Evolutionary conservation across 2,329 filamentous ascomycete genomes (phyloP).

Genomic region (Penicillium sp.): DNA sequence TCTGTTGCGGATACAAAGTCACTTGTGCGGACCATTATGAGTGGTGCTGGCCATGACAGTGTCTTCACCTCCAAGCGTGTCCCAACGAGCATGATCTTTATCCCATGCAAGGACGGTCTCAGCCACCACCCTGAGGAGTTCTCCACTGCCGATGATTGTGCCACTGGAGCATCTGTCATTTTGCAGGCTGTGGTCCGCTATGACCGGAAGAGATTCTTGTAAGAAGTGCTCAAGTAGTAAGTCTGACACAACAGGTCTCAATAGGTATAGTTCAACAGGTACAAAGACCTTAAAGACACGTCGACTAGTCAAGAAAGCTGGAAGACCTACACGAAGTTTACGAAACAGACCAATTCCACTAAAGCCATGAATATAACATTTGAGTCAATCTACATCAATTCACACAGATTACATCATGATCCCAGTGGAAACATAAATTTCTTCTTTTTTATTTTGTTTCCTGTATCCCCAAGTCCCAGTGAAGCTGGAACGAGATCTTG

Average conservation of each 20-base stretch:
- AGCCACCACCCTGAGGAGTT: constrained; percentile 59
- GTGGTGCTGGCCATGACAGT: constrained; percentile 58
- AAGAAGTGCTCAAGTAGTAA: neutral
- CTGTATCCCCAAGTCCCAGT: constrained; percentile 19
- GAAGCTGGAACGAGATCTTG: constrained; percentile 12
- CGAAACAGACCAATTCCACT: neutral
- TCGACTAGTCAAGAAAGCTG: neutral
- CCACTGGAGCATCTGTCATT: constrained; percentile 43
- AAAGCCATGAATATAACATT: neutral
- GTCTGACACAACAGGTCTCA: neutral
- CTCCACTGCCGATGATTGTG: constrained; percentile 52
- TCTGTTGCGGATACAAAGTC: constrained; percentile 33
- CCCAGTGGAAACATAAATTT: constrained; percentile 21
- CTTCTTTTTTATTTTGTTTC: constrained; percentile 21
- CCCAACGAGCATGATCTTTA: constrained; percentile 60
- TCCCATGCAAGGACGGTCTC: constrained; percentile 55
- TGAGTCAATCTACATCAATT: neutral
- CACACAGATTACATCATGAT: constrained; percentile 26
- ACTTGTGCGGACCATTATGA: constrained; percentile 47
- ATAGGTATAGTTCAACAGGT: neutral
- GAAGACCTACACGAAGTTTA: neutral
- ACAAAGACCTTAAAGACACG: neutral
- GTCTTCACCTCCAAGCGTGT: constrained; percentile 53
- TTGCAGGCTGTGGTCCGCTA: constrained; percentile 30
- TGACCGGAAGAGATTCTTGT: constrained; percentile 36